Evolutionary conservation across 2,329 filamentous ascomycete genomes (phyloP).

Genomic region (Chaetothyriales sp.): DNA sequence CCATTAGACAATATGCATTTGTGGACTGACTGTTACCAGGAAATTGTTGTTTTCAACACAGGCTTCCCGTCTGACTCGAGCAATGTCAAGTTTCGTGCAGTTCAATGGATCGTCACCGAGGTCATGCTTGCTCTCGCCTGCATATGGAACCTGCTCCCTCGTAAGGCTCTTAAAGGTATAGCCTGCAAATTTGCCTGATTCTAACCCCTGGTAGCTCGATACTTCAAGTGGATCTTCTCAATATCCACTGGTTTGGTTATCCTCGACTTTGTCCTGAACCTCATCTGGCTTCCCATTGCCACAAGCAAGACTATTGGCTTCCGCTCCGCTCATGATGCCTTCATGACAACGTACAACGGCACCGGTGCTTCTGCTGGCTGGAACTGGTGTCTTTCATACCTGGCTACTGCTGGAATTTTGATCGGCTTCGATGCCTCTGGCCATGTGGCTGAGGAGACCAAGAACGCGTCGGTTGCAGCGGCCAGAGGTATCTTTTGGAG

Average conservation of each 20-base stretch:
- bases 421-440: slow-evolving; percentile 48
- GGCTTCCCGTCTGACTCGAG: no score
- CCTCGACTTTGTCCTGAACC: slow-evolving; percentile 43
- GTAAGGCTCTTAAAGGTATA: slow-evolving; percentile 24
- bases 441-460: slow-evolving; percentile 47
- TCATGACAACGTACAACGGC: slow-evolving; percentile 46
- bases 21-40: no score
- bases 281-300: slow-evolving; percentile 47
- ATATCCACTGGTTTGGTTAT: slow-evolving; percentile 37
- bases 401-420: slow-evolving; percentile 44
- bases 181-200: no score
- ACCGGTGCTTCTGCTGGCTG: slow-evolving; percentile 41
- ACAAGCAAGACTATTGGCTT: slow-evolving; percentile 42
- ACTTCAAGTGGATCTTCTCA: slow-evolving; percentile 37
- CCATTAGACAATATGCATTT: no score
- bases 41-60: no score
- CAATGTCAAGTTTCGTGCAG: slow-evolving; percentile 21
- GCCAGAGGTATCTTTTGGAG: slow-evolving; percentile 47
- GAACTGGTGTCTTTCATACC: slow-evolving; percentile 50
- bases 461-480: slow-evolving; percentile 41
- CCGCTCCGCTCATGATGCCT: slow-evolving; percentile 43
- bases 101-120: slow-evolving; percentile 46
- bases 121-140: slow-evolving; percentile 36
- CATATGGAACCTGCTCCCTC: slow-evolving; percentile 36
- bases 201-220: slow-evolving; percentile 22